Percentiles rank a stretch among this genome's conserved stretches.
Evolutionary conservation across 257 asterid genomes (phyloP).

Genomic region (Ophiorrhiza pumila): DNA sequence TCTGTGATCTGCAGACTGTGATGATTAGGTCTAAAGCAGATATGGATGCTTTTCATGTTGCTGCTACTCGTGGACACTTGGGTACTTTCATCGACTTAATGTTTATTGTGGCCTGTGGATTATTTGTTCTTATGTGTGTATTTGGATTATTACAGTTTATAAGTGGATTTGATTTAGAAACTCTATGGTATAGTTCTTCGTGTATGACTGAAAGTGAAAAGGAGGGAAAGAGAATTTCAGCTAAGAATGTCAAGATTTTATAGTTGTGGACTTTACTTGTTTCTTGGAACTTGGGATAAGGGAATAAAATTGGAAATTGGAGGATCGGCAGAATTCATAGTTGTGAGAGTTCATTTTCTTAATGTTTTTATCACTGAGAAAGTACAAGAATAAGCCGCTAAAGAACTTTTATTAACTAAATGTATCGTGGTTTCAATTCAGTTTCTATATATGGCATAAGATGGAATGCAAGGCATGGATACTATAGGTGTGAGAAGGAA

Average conservation of each 20-base stretch:
- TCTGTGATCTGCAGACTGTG: conserved; percentile 62
- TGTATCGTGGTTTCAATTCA: too few relatives aligned
- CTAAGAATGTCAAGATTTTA: not conserved
- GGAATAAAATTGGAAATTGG: not conserved
- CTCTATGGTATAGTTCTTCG: not conserved
- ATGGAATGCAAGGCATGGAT: not conserved
- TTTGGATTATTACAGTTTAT: not conserved
- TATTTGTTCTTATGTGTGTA: not conserved
- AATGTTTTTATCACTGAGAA: not conserved
- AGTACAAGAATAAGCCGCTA: not conserved
- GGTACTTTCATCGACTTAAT: conserved; percentile 35
- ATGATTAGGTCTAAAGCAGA: conserved; percentile 74
- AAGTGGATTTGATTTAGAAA: conserved; percentile 1
- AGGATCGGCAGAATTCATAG: not conserved
- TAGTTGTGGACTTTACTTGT: not conserved
- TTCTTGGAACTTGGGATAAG: not conserved
- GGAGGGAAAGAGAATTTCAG: too few relatives aligned
- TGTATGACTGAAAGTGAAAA: not conserved
- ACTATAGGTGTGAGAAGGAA: not conserved
- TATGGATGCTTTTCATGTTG: conserved; percentile 74
- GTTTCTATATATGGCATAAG: not conserved
- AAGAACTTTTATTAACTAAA: not conserved
- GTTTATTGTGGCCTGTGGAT: not conserved
- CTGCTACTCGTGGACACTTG: conserved; percentile 76
- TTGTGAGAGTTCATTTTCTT: not conserved